Conservation (phyloP, 2,329 filamentous ascomycete genomes). For the Colletotrichum musae region DNA sequence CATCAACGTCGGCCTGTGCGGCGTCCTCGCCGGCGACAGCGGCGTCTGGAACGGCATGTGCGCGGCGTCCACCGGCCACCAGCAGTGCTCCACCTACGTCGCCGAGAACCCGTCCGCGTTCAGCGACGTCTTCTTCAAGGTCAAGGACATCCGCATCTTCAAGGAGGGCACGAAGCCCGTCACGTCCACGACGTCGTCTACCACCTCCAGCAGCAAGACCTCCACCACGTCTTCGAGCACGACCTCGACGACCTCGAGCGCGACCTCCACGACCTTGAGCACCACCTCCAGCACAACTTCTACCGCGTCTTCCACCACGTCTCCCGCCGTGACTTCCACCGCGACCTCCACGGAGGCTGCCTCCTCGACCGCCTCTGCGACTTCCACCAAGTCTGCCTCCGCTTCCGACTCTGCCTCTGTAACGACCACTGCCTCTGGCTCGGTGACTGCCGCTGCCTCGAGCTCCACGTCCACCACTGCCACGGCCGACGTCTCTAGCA, state of each 20-base stretch:
- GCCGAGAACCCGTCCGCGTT: slow-evolving; percentile 53
- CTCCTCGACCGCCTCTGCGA: slow-evolving; percentile 44
- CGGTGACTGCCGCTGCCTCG: slow-evolving; percentile 44
- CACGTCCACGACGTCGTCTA: slow-evolving; percentile 42
- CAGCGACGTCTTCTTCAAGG: slow-evolving; percentile 57
- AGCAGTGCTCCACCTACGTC: slow-evolving; percentile 55
- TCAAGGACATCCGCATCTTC: slow-evolving; percentile 59
- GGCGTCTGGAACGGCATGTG: slow-evolving; percentile 50
- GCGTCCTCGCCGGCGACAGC: slow-evolving; percentile 72
- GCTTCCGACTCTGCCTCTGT: slow-evolving; percentile 6
- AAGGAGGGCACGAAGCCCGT: slow-evolving; percentile 39
- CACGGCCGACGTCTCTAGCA: slow-evolving; percentile 34
- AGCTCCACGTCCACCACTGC: not conserved
- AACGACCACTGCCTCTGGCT: not conserved
- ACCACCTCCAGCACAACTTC: slow-evolving; percentile 44
- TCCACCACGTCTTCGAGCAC: not conserved
- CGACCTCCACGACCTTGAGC: slow-evolving; percentile 41
- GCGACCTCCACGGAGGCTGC: slow-evolving; percentile 43
- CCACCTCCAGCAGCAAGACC: not conserved
- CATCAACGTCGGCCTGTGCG: slow-evolving; percentile 83
- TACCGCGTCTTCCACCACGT: slow-evolving; percentile 13
- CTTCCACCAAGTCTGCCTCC: slow-evolving; percentile 19
- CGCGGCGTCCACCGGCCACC: slow-evolving; percentile 43
- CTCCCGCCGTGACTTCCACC: slow-evolving; percentile 45
- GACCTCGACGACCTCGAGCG: not conserved